phyloP scores from a whole-genome alignment of 2,329 filamentous ascomycete species.

The Ambrosiella xylebori region DNA sequence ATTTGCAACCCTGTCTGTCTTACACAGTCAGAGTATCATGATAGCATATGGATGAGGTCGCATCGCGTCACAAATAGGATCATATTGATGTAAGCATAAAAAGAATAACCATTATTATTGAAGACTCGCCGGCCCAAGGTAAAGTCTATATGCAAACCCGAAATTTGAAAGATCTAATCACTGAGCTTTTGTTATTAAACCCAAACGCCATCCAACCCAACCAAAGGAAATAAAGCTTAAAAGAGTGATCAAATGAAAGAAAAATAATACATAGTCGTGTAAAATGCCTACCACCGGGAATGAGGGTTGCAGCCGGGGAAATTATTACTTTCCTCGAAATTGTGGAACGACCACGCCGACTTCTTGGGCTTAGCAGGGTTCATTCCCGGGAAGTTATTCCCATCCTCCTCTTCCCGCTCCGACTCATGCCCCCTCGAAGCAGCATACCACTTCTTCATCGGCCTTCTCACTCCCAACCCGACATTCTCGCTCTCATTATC shows the following conservation, averaged over 20 bases:
- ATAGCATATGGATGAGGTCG: not conserved
- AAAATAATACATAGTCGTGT: not conserved
- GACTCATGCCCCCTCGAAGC: not conserved
- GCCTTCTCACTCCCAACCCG: not conserved
- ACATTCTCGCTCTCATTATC: not conserved
- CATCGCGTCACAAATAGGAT: not conserved
- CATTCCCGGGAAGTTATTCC: conserved; percentile 14
- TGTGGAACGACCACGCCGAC: conserved; percentile 1
- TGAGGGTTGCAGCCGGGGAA: conserved; percentile 10
- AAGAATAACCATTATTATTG: not conserved
- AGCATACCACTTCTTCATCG: not conserved
- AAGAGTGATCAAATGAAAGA: not conserved
- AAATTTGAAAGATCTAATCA: not conserved
- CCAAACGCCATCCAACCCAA: not conserved
- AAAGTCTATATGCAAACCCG: not conserved
- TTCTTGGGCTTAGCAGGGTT: conserved; percentile 4
- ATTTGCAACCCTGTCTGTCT: too few relatives aligned
- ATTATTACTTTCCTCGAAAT: conserved; percentile 11
- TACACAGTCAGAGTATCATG: too few relatives aligned
- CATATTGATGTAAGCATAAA: not conserved
- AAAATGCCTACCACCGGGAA: not conserved
- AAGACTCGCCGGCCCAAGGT: not conserved
- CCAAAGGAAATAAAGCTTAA: not conserved
- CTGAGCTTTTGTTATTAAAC: not conserved
- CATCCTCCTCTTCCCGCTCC: conserved; percentile 6